phyloP scores from a whole-genome alignment of 208 protist species.

The Trypanosoma cruzi region DNA sequence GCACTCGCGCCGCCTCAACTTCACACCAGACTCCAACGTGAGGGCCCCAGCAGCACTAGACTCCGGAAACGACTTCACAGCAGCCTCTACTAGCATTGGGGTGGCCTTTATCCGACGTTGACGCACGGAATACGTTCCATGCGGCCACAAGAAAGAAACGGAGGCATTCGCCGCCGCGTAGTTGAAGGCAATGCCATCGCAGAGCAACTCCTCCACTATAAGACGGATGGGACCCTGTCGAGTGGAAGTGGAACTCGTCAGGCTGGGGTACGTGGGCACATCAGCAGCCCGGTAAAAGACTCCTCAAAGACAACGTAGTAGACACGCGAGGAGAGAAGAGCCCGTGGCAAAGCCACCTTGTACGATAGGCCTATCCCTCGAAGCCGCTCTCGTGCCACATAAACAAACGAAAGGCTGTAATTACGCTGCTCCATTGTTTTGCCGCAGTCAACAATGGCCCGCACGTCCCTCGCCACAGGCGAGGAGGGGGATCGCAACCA shows the following conservation, averaged over 20 bases:
- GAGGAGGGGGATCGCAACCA: conserved; percentile 16
- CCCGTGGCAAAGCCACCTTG: conserved; percentile 29
- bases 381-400: conserved; percentile 17
- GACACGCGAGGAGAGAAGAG: too few relatives aligned
- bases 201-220: conserved; percentile 30
- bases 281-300: too few relatives aligned
- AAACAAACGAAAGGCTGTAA: conserved; percentile 9
- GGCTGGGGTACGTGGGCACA: too few relatives aligned
- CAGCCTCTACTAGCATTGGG: conserved; percentile 13
- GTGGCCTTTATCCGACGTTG: background rate
- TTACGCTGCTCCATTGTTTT: background rate
- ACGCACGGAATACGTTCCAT: background rate
- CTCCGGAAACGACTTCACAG: background rate
- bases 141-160: background rate
- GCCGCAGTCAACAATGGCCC: conserved; percentile 4
- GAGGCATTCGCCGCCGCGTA: conserved; percentile 27
- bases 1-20: too few relatives aligned
- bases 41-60: too few relatives aligned
- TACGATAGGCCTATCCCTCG: conserved; percentile 20
- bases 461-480: too few relatives aligned
- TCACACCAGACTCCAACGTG: too few relatives aligned
- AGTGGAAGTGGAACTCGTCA: too few relatives aligned
- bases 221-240: too few relatives aligned
- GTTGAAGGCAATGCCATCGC: conserved; percentile 42
- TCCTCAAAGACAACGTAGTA: too few relatives aligned